These are phyloP conservation scores for Leishmania braziliensis DNA, from an alignment of 208 protist species.

Conservation along the genomic window DNA sequence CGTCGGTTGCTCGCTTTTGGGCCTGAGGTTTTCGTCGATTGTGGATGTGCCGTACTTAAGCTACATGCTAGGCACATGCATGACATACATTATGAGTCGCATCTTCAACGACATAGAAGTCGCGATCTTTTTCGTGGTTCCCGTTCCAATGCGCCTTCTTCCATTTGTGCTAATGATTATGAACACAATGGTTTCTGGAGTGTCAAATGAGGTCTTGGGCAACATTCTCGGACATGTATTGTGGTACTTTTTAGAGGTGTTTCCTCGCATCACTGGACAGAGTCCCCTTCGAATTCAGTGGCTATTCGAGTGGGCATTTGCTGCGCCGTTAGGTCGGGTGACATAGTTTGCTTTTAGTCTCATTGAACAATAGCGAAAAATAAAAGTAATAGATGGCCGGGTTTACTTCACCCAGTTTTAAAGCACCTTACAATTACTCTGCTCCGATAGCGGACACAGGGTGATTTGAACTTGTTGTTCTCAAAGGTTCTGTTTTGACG, in stretches of 20 bases:
- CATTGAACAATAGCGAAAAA: slow-evolving; percentile 1
- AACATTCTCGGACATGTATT: slow-evolving; percentile 71
- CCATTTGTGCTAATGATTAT: slow-evolving; percentile 63
- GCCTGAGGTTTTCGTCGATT: slow-evolving; percentile 39
- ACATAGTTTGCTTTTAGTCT: not conserved
- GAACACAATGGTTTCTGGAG: slow-evolving; percentile 24
- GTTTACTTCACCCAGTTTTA: not conserved
- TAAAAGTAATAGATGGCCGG: not conserved
- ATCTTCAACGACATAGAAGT: slow-evolving; percentile 61
- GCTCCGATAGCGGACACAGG: not conserved
- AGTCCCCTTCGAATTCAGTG: slow-evolving; percentile 59
- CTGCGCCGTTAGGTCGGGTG: not conserved
- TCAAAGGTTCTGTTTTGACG: not conserved
- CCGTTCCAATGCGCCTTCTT: slow-evolving; percentile 54
- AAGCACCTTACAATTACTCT: not conserved
- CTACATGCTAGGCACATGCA: slow-evolving; percentile 45
- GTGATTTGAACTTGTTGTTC: not conserved
- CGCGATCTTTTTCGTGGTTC: slow-evolving; percentile 53
- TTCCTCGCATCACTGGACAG: slow-evolving; percentile 82
- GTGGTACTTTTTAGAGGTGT: slow-evolving; percentile 87
- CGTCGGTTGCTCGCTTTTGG: slow-evolving; percentile 50
- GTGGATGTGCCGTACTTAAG: slow-evolving; percentile 67
- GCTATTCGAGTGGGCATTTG: slow-evolving; percentile 31
- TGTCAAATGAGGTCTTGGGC: slow-evolving; percentile 47
- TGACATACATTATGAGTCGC: slow-evolving; percentile 81